Base-by-base conservation (phyloP, 306 rosid species). In the Castanea crenata region DNA sequence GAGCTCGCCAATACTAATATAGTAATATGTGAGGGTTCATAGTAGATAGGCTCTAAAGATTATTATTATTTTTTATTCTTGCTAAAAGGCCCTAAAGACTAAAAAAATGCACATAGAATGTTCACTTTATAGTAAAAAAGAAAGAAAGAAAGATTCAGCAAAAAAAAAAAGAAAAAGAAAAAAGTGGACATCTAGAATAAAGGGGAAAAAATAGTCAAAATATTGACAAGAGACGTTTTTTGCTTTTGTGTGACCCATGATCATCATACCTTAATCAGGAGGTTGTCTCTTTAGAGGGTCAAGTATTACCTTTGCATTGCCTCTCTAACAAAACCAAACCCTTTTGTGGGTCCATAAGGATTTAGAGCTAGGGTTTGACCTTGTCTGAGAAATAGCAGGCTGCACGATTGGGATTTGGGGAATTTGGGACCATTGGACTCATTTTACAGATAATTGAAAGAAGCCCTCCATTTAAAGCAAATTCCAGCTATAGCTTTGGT, bases 391-490 rank as follows among this genome's bases (percentile, higher is more conserved):
- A 56, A 55, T 54, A 82, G 76, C 62, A 76, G 86, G 14, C 74
- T 59, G 84, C 90, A 88, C 90, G 88, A 70, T 82, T 58, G 73
- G 35, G 11, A 12, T 4, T 79, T 41, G 79, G 80, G 84, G 35
- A 12, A 46, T 4, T 79, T 41, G 79, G 80, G 84, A 81, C 87
- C 68, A 41, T 15, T 18, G 6, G 27, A 55, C 29, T 54, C 63
- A 41, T 64, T 15, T 13, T 49, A 5, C 31, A 1, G 27, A 55
- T 72, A 68, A 49, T 23, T 74, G 46, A 34, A 75, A 14, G 31
- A 56, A 64, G 61, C 49, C 63, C 77, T 63, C 69, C n/a, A 9
- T 49, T 35, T 46, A 44, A 34, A 6, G 49, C 41, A 15, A 21
- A 34, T 65, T 1, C 49, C 51, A 20, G 6, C 38, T 1, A 38